A percentile compares a stretch with the other conserved stretches of the same genome.
Conservation (phyloP, 768 basidiomycete genomes). For the Holtermannia corniformis region DNA sequence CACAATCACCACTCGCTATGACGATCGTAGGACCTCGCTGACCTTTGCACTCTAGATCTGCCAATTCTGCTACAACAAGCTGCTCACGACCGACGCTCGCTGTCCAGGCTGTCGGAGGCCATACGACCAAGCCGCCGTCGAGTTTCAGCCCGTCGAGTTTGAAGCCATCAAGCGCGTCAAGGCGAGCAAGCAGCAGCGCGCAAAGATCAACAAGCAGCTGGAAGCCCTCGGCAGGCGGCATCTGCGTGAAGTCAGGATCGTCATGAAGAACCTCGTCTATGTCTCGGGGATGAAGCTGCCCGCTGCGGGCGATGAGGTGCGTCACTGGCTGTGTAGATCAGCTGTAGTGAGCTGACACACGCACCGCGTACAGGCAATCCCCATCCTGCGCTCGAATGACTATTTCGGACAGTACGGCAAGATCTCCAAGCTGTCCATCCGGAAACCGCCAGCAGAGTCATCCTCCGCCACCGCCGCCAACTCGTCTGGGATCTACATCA, state of each 20-base stretch:
- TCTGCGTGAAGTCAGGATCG: constrained; percentile 87
- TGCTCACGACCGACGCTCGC: constrained; percentile 85
- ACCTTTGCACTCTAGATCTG: too few relatives aligned
- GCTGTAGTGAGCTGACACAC: background rate
- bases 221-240: constrained; percentile 74
- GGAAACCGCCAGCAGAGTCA: constrained; percentile 67
- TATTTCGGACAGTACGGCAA: constrained; percentile 99
- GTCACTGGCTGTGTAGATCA: constrained; percentile 21
- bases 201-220: constrained; percentile 90
- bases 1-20: constrained; percentile 5
- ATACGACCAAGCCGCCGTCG: constrained; percentile 84
- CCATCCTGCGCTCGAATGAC: constrained; percentile 83
- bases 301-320: constrained; percentile 91
- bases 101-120: constrained; percentile 93
- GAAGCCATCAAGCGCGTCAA: constrained; percentile 93
- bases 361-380: constrained; percentile 57
- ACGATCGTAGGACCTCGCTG: background rate
- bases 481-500: constrained; percentile 78
- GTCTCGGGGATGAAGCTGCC: constrained; percentile 89
- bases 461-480: constrained; percentile 46
- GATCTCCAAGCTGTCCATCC: constrained; percentile 86
- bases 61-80: constrained; percentile 99
- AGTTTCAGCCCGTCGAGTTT: constrained; percentile 88
- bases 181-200: constrained; percentile 88
- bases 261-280: constrained; percentile 91